Evolutionary conservation across 176 grass and related monocot species (phyloP).

Genomic region (Phyllostachys edulis): DNA sequence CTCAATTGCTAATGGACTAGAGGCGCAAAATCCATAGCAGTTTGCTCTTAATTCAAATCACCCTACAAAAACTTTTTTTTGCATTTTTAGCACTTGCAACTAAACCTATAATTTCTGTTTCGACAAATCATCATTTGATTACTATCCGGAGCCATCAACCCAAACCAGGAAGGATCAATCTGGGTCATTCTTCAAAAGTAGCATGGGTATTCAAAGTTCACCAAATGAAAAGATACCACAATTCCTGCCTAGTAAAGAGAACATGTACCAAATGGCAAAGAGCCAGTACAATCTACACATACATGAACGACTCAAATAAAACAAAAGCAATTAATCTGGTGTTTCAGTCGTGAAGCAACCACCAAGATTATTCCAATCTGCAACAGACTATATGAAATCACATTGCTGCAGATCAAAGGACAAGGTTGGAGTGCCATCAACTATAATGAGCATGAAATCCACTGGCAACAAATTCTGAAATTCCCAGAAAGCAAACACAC

Average conservation of each 20-base stretch:
- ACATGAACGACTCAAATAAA: neutral
- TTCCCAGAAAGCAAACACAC: neutral
- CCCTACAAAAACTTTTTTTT: neutral
- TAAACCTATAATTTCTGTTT: neutral
- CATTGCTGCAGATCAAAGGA: neutral
- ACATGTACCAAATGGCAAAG: neutral
- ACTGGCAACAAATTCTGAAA: neutral
- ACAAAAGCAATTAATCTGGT: neutral
- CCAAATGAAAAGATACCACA: neutral
- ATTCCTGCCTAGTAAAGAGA: neutral
- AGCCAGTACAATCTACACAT: neutral
- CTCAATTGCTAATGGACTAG: neutral
- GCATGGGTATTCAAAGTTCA: neutral
- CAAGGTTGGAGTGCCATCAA: neutral
- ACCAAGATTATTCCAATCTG: neutral
- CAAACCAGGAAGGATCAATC: neutral
- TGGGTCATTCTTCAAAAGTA: neutral
- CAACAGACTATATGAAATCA: neutral
- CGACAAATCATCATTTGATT: neutral
- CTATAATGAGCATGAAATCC: neutral
- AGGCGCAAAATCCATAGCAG: neutral
- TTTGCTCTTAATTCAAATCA: neutral
- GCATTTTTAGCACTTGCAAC: neutral
- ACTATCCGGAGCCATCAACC: neutral
- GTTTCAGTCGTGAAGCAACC: neutral